These are phyloP conservation scores for Peronospora tabacina DNA, from an alignment of 352 stramenopile genomes.

Conservation along the genomic window DNA sequence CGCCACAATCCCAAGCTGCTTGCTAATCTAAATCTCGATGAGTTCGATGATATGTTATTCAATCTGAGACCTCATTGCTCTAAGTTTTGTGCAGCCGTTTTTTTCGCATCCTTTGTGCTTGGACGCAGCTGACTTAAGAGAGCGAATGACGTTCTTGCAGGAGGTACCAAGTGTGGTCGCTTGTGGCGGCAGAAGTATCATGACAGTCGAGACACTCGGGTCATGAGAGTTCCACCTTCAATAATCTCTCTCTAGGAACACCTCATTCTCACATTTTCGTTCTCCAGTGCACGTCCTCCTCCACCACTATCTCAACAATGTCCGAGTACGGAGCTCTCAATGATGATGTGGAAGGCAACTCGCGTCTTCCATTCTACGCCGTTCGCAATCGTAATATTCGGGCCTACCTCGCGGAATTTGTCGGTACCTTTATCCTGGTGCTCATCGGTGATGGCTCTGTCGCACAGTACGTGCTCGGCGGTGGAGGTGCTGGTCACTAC, in stretches of 20 bases:
- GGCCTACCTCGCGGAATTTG: slow-evolving; percentile 49
- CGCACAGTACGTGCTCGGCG: slow-evolving; percentile 39
- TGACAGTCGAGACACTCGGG: slow-evolving; percentile 5
- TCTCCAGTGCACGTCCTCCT: slow-evolving; percentile 3
- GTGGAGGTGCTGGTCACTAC: slow-evolving; percentile 39
- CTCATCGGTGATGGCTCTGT: slow-evolving; percentile 48
- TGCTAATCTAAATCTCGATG: neutral
- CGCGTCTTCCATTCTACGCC: slow-evolving; percentile 25
- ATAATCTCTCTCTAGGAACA: slow-evolving; percentile 8
- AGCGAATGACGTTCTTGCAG: slow-evolving; percentile 13
- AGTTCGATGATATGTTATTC: neutral
- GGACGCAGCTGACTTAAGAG: slow-evolving; percentile 13
- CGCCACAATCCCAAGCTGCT: neutral
- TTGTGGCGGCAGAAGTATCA: slow-evolving; percentile 7
- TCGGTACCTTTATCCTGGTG: slow-evolving; percentile 58
- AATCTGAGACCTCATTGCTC: neutral
- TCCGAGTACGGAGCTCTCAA: slow-evolving; percentile 33
- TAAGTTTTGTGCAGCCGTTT: slow-evolving; percentile 1
- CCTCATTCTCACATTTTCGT: slow-evolving; percentile 21
- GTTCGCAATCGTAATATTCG: slow-evolving; percentile 31
- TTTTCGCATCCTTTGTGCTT: slow-evolving; percentile 16
- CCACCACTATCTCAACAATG: slow-evolving; percentile 15
- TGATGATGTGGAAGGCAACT: slow-evolving; percentile 24
- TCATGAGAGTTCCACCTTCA: slow-evolving; percentile 12
- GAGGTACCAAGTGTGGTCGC: slow-evolving; percentile 3